These are phyloP conservation scores for Camellia sinensis DNA, from an alignment of 148 eudicot genomes.

Conservation along the genomic window DNA sequence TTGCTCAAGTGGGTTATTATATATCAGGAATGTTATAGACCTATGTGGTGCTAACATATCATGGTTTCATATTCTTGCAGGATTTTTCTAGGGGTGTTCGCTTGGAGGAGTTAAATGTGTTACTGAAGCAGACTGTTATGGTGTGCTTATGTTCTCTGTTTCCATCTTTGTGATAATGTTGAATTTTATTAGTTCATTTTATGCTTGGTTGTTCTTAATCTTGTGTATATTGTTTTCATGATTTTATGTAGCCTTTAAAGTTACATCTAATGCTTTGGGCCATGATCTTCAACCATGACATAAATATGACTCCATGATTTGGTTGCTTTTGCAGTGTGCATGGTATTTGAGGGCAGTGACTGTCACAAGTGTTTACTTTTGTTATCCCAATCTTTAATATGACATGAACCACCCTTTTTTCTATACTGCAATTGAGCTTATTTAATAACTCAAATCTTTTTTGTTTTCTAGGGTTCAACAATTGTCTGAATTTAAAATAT, in stretches of 20 bases:
- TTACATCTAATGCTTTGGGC: not conserved
- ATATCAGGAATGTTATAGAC: not conserved
- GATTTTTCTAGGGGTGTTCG: conserved; percentile 86
- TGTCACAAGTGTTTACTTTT: not conserved
- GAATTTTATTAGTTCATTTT: conserved; percentile 2
- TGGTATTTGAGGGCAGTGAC: not conserved
- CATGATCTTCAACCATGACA: conserved; percentile 3
- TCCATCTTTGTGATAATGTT: not conserved
- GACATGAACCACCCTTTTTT: not conserved
- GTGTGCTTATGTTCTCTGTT: conserved; percentile 30
- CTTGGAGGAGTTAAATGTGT: conserved; percentile 83
- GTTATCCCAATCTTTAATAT: not conserved
- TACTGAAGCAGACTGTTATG: conserved; percentile 92
- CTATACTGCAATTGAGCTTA: not conserved
- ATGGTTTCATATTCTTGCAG: conserved; percentile 35
- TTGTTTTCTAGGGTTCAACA: not conserved
- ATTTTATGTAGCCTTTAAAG: not conserved
- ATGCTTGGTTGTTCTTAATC: not conserved
- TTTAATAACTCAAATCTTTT: not conserved
- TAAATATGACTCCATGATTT: not conserved
- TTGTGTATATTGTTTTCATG: not conserved
- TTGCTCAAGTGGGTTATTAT: not conserved
- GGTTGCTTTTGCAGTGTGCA: not conserved
- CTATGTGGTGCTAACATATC: conserved; percentile 7
- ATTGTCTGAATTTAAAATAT: not conserved